Evolutionary conservation across 768 basidiomycete genomes (phyloP), one percentile per base, ranked within the genome.

Genomic region (Russula ochroleuca): DNA sequence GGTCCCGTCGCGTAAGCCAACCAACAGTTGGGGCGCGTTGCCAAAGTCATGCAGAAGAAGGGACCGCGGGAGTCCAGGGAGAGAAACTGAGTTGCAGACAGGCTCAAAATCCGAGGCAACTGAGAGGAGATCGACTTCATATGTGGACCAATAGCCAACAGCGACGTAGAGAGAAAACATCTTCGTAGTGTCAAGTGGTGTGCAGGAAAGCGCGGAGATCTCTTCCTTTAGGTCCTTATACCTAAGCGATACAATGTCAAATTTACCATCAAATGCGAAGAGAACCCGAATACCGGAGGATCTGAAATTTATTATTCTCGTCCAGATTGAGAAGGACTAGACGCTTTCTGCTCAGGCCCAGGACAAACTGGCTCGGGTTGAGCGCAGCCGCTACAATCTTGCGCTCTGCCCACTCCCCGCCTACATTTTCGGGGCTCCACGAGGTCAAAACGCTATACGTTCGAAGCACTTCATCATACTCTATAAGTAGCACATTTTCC

Each of bases 91-190:
- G 72, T 68, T 74, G 64, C 74, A 78, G 2, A 79, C 61, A 10
- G 66, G 67, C 35, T 61, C 62, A 28, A 76, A 65, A 50, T 68
- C 49, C 9, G 78, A 71, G 5, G 72, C 69, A 43, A 81, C 67
- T 5, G 72, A 70, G 58, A 90, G 76, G 38, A 94, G 74, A 68
- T 85, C 79, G 45, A 94, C 79, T 9, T 73, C 69, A 67, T 87
- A 87, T 3, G 82, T 81, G 23, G 80, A 81, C 92, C 94, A 96
- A 68, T 90, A 90, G 0, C 86, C 83, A n/a, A 88, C 84, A 0
- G 81, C 83, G 31, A 88, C 73, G 57, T 80, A 68, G 11, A 73
- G 73, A 0, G 88, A 73, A 59, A 78, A 85, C 37, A 73, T 70
- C 66, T 79, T 79, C 11, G 72, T 67, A 0, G 76, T 69, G 67